These are phyloP conservation scores for Strigomonas galati DNA, from an alignment of 208 protist species.

Conservation along the genomic window DNA sequence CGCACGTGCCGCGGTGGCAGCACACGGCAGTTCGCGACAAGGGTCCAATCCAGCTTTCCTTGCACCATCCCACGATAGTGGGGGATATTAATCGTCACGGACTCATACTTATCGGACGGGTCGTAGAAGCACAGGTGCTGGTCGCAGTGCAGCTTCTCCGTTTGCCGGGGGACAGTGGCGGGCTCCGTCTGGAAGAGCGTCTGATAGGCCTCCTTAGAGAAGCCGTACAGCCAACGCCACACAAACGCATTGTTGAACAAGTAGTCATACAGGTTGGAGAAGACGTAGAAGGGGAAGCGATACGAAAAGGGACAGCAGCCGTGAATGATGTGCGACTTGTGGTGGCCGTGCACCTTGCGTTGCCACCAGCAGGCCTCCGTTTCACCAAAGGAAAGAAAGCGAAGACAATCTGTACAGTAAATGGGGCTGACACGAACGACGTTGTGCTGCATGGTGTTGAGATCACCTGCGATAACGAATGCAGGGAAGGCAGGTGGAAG, in stretches of 20 bases:
- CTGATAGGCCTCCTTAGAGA: conserved; percentile 16
- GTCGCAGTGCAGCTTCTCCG: neutral
- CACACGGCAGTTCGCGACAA: conserved; percentile 18
- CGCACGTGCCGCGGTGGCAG: neutral
- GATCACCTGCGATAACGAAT: conserved; percentile 74
- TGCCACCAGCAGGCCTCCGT: conserved; percentile 77
- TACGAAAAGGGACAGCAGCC: conserved; percentile 61
- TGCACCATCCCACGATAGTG: conserved; percentile 55
- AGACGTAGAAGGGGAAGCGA: conserved; percentile 41
- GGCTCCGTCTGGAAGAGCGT: neutral
- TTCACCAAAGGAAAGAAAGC: conserved; percentile 56
- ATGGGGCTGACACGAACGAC: conserved; percentile 48
- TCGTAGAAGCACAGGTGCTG: conserved; percentile 65
- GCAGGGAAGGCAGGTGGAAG: conserved; percentile 15
- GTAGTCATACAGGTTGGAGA: conserved; percentile 29
- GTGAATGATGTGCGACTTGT: conserved; percentile 31
- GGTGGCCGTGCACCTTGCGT: conserved; percentile 59
- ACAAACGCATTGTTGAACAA: conserved; percentile 54
- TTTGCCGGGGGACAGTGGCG: neutral
- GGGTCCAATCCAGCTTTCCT: conserved; percentile 76
- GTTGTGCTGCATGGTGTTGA: conserved; percentile 80
- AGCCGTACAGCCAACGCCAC: conserved; percentile 59
- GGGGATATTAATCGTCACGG: conserved; percentile 58
- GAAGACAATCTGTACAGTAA: conserved; percentile 54
- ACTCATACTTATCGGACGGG: conserved; percentile 54